A percentile compares a stretch with the other conserved stretches of the same genome.
Conservation (phyloP, 139 green algal species). For the Dunaliella sp. region DNA sequence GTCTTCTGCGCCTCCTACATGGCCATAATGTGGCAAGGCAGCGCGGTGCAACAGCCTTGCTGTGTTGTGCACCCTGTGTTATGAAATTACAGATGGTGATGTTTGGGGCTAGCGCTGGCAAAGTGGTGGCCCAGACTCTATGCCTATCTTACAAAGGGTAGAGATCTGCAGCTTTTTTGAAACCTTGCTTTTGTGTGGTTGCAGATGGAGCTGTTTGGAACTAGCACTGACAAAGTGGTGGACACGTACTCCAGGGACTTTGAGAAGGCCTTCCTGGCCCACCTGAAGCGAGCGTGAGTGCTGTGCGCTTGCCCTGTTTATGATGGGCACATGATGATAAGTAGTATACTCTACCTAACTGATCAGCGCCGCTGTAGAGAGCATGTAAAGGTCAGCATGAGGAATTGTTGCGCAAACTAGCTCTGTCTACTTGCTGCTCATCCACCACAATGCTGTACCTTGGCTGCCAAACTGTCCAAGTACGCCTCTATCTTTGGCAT, state of each 20-base stretch:
- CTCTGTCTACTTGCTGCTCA: neutral
- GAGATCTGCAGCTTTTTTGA: too few relatives aligned
- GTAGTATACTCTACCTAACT: neutral
- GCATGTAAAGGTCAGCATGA: too few relatives aligned
- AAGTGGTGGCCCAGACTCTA: too few relatives aligned
- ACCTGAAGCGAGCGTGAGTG: constrained; percentile 68
- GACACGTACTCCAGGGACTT: constrained; percentile 89
- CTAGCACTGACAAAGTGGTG: constrained; percentile 74
- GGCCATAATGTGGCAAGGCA: too few relatives aligned
- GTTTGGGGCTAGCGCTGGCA: constrained; percentile 81
- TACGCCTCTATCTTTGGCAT: too few relatives aligned
- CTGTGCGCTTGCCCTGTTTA: neutral
- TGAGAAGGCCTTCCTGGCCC: constrained; percentile 85
- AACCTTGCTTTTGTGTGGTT: too few relatives aligned
- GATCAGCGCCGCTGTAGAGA: neutral
- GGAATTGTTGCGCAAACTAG: neutral
- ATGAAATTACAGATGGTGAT: constrained; percentile 89
- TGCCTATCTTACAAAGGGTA: too few relatives aligned
- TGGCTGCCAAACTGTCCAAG: too few relatives aligned
- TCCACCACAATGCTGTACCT: too few relatives aligned
- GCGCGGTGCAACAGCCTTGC: too few relatives aligned
- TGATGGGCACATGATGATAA: neutral
- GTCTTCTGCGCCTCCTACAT: too few relatives aligned
- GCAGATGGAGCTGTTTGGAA: constrained; percentile 89
- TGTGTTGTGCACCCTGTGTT: too few relatives aligned